Percentiles rank a stretch among this genome's conserved stretches.
Evolutionary conservation across 805 yeast genomes (phyloP).

Genomic region (Isabelozyma gotoi): DNA sequence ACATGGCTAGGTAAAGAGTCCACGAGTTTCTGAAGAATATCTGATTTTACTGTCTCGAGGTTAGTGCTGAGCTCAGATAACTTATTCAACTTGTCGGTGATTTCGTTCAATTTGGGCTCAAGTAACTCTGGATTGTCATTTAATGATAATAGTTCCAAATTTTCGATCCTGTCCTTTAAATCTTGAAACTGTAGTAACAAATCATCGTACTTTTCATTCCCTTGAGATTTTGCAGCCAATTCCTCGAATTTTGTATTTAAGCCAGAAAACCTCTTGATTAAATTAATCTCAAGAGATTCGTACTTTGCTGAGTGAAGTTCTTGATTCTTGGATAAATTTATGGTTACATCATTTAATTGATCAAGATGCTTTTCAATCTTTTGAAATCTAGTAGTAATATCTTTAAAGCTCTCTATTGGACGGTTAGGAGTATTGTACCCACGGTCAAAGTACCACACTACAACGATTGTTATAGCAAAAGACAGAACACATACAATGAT

Average conservation of each 20-base stretch:
- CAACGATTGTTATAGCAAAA: not conserved
- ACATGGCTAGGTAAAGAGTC: constrained; percentile 26
- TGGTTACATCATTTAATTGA: constrained; percentile 12
- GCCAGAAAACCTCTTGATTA: constrained; percentile 15
- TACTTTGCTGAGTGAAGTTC: constrained; percentile 16
- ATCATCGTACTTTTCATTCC: constrained; percentile 1
- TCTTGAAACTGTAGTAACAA: constrained; percentile 12
- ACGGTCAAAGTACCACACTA: not conserved
- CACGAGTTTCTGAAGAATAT: constrained; percentile 17
- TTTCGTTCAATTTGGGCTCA: constrained; percentile 14
- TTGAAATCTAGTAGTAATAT: constrained; percentile 6
- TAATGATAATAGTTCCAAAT: not conserved
- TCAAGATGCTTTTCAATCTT: constrained; percentile 7
- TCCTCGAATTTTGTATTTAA: constrained; percentile 11
- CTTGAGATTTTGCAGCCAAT: constrained; percentile 3
- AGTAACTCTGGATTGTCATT: constrained; percentile 6
- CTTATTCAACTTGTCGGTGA: constrained; percentile 13
- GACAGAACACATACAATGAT: not conserved
- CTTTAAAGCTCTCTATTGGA: constrained; percentile 1
- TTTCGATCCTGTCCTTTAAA: constrained; percentile 8
- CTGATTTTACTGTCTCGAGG: constrained; percentile 13
- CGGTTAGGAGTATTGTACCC: not conserved
- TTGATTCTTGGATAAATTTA: constrained; percentile 15
- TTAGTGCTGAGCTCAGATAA: constrained; percentile 11
- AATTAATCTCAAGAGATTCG: constrained; percentile 9